phyloP scores from a whole-genome alignment of 345 rosid species.

The Gossypium mustelinum region DNA sequence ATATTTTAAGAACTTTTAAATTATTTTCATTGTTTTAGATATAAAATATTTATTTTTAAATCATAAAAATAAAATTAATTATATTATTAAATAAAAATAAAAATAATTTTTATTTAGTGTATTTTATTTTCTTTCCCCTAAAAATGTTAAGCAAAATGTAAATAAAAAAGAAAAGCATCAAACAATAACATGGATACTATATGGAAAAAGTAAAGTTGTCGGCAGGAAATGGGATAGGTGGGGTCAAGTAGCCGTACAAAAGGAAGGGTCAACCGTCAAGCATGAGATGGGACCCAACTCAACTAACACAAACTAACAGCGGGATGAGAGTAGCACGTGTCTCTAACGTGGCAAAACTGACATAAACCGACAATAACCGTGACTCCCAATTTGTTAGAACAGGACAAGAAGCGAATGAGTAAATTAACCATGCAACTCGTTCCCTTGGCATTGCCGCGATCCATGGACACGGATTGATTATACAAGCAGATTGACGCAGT shows the following conservation, averaged over 20 bases:
- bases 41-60: no score
- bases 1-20: no score
- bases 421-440: neutral
- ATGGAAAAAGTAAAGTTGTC: slow-evolving; percentile 26
- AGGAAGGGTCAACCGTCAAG: slow-evolving; percentile 45
- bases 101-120: no score
- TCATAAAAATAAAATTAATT: no score
- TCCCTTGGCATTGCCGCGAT: neutral
- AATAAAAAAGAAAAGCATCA: neutral
- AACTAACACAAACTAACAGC: slow-evolving; percentile 13
- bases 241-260: slow-evolving; percentile 23
- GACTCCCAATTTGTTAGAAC: neutral
- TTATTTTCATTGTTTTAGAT: no score
- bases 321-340: slow-evolving; percentile 35
- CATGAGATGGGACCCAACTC: slow-evolving; percentile 15
- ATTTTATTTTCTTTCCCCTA: no score
- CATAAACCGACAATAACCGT: slow-evolving; percentile 35
- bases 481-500: no score
- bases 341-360: slow-evolving; percentile 37
- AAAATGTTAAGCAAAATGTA: neutral
- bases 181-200: neutral
- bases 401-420: neutral
- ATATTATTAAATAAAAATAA: no score
- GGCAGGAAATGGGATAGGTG: slow-evolving; percentile 30
- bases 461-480: neutral